Conservation (phyloP, 345 rosid genomes). For the Psidium guajava region DNA sequence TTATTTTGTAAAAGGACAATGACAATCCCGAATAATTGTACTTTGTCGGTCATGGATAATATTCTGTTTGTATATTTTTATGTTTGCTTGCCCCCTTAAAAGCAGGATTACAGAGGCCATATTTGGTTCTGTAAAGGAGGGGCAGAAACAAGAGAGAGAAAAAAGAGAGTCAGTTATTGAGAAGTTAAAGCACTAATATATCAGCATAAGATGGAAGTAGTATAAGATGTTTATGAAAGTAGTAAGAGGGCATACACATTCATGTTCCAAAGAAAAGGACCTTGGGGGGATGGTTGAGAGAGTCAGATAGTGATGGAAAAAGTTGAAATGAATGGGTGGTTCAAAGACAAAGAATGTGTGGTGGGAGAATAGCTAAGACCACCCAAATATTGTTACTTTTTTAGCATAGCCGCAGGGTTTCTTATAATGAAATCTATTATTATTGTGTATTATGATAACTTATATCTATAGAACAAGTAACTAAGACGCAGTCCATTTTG, state of each 20-base stretch:
- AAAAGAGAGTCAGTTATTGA: too few species aligned
- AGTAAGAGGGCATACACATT: neutral
- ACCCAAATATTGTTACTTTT: neutral
- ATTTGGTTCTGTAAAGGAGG: neutral
- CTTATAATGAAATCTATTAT: neutral
- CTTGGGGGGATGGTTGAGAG: neutral
- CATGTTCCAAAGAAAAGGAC: neutral
- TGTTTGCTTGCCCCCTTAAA: neutral
- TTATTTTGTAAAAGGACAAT: neutral
- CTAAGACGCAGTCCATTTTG: neutral
- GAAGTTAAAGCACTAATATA: too few species aligned
- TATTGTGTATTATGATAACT: neutral
- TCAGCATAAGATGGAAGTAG: too few species aligned
- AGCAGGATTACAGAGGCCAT: neutral
- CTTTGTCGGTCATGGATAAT: neutral
- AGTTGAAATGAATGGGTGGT: neutral
- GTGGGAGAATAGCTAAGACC: neutral
- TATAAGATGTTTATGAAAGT: neutral
- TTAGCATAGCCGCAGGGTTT: too few species aligned
- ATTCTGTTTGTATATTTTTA: neutral
- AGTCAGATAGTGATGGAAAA: neutral
- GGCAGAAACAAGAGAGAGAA: too few species aligned
- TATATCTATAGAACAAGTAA: neutral
- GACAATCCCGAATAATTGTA: neutral
- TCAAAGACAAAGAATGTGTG: neutral